Evolutionary conservation across 2,329 filamentous ascomycete genomes (phyloP).

Genomic region (Ophiostoma quercus): DNA sequence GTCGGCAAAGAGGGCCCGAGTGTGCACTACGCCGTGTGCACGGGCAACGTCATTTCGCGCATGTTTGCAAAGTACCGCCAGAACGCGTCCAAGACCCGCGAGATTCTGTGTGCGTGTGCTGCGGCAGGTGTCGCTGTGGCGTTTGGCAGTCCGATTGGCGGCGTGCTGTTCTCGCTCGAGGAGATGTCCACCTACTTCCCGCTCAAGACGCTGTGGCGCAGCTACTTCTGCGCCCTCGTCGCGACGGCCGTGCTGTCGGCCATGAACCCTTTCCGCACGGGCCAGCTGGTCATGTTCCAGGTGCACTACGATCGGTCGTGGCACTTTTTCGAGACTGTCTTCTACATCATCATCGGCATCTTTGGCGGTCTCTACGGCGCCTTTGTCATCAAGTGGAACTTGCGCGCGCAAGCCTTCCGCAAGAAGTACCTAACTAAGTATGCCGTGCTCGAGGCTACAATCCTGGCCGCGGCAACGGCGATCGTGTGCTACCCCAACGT

Average conservation of each 20-base stretch:
- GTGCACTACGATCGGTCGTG: slow-evolving; percentile 92
- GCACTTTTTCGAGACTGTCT: slow-evolving; percentile 95
- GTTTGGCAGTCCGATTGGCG: slow-evolving; percentile 95
- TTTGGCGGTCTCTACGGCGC: slow-evolving; percentile 95
- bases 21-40: slow-evolving; percentile 98
- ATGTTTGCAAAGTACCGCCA: slow-evolving; percentile 88
- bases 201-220: slow-evolving; percentile 94
- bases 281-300: slow-evolving; percentile 98
- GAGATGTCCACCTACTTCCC: slow-evolving; percentile 98
- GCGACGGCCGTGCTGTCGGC: slow-evolving; percentile 87
- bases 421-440: slow-evolving; percentile 86
- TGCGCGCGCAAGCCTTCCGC: slow-evolving; percentile 83
- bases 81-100: slow-evolving; percentile 89
- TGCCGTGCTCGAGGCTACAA: slow-evolving; percentile 77
- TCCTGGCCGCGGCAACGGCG: slow-evolving; percentile 77
- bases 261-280: slow-evolving; percentile 96
- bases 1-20: slow-evolving; percentile 97
- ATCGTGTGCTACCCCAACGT: slow-evolving; percentile 96
- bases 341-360: slow-evolving; percentile 84
- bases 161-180: slow-evolving; percentile 92
- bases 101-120: slow-evolving; percentile 90
- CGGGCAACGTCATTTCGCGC: slow-evolving; percentile 90
- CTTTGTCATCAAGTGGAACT: slow-evolving; percentile 96
- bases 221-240: slow-evolving; percentile 94
- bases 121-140: slow-evolving; percentile 94